Percentiles rank a stretch among this genome's conserved stretches.
Evolutionary conservation across 2,329 filamentous ascomycete species (phyloP).

Genomic region (Fusarium beomiforme): DNA sequence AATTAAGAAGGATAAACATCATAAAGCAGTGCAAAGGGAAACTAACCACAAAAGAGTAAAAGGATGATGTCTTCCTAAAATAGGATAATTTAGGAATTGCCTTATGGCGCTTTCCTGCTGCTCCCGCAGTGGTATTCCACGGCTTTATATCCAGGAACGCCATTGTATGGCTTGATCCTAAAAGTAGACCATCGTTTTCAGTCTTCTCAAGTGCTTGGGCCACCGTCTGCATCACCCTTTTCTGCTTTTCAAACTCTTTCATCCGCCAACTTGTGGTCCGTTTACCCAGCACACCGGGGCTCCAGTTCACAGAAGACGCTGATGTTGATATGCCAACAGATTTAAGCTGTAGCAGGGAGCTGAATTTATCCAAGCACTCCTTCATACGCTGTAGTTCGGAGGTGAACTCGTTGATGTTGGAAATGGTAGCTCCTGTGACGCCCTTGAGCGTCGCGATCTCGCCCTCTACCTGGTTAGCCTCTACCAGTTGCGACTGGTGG

Average conservation of each 20-base stretch:
- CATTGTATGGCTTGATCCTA: not conserved
- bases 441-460: not conserved
- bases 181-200: not conserved
- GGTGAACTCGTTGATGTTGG: not conserved
- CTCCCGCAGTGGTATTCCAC: not conserved
- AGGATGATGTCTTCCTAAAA: not conserved
- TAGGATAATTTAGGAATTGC: not conserved
- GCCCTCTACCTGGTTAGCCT: not conserved
- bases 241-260: not conserved
- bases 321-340: not conserved
- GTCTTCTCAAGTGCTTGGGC: not conserved
- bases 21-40: too few relatives aligned
- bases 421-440: not conserved
- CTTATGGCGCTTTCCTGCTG: not conserved
- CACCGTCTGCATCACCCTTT: not conserved
- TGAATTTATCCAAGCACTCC: not conserved
- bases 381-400: not conserved
- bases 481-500: not conserved
- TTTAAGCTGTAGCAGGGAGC: not conserved
- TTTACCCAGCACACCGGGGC: not conserved
- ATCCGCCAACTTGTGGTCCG: not conserved
- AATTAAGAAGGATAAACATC: too few relatives aligned
- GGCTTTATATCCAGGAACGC: not conserved
- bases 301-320: not conserved
- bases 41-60: not conserved